These are phyloP conservation scores for Rhodotorula sp. DNA, from an alignment of 1,284 basidiomycete species.

Conservation along the genomic window DNA sequence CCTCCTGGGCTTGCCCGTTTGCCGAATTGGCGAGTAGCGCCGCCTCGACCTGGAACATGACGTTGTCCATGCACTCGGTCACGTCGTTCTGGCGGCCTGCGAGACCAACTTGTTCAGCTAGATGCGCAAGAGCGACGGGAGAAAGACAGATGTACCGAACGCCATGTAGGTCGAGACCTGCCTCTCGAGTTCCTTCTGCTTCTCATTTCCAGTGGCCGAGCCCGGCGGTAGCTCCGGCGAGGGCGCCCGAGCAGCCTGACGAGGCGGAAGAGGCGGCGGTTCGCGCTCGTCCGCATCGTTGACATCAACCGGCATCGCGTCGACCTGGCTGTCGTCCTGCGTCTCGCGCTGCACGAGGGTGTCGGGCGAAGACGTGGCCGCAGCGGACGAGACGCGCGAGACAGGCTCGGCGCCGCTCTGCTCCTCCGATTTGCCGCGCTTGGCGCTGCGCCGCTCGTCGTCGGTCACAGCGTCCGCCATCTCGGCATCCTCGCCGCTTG, in stretches of 20 bases:
- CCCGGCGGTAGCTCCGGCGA: slow-evolving; percentile 34
- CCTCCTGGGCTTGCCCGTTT: neutral
- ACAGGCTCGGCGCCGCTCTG: neutral
- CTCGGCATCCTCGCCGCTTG: neutral
- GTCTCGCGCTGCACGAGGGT: too few relatives aligned
- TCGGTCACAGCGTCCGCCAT: neutral
- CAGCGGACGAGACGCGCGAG: too few relatives aligned
- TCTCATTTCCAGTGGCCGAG: neutral
- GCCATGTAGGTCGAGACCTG: slow-evolving; percentile 62
- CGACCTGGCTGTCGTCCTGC: neutral
- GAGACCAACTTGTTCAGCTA: too few relatives aligned
- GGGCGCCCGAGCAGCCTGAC: slow-evolving; percentile 49
- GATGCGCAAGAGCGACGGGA: neutral
- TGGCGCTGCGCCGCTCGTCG: neutral
- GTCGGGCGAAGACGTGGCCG: too few relatives aligned
- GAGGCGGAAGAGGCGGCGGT: slow-evolving; percentile 64
- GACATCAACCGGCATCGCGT: slow-evolving; percentile 13
- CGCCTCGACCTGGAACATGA: slow-evolving; percentile 96
- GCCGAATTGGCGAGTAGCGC: slow-evolving; percentile 65
- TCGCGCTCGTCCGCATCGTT: neutral
- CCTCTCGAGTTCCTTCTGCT: slow-evolving; percentile 25
- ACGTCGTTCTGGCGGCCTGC: slow-evolving; percentile 78
- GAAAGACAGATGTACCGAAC: slow-evolving; percentile 65
- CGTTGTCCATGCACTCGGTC: slow-evolving; percentile 97
- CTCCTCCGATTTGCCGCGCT: slow-evolving; percentile 4